Evolutionary conservation across 2,329 filamentous ascomycete species (phyloP).

Genomic region (Apiospora saccharicola): DNA sequence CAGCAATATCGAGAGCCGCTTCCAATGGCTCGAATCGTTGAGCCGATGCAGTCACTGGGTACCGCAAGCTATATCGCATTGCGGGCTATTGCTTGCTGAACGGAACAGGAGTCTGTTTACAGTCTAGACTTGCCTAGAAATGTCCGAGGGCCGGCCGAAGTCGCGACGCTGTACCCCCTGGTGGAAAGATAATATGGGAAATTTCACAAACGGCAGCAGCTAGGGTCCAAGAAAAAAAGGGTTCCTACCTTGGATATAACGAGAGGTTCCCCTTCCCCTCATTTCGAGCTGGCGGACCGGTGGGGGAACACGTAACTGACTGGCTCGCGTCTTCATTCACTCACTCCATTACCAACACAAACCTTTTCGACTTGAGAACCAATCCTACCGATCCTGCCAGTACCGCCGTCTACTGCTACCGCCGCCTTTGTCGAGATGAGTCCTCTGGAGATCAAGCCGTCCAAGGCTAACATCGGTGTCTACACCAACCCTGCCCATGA

Average conservation of each 20-base stretch:
- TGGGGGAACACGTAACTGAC: conserved; percentile 15
- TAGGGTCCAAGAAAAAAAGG: conserved; percentile 1
- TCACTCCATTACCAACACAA: not conserved
- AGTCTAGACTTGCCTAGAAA: conserved; percentile 16
- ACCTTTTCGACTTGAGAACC: not conserved
- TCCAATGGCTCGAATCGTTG: conserved; percentile 19
- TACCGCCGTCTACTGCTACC: not conserved
- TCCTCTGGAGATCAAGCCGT: conserved; percentile 44
- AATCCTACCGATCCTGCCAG: not conserved
- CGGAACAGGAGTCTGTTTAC: not conserved
- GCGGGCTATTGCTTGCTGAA: not conserved
- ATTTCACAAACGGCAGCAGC: conserved; percentile 19
- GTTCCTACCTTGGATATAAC: conserved; percentile 18
- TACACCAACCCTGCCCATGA: conserved; percentile 95
- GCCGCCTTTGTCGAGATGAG: conserved; percentile 24
- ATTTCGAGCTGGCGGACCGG: conserved; percentile 4
- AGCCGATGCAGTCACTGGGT: not conserved
- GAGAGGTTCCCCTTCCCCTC: conserved; percentile 20
- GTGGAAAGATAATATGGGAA: conserved; percentile 22
- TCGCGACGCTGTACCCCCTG: conserved; percentile 20
- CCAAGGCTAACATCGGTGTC: conserved; percentile 91
- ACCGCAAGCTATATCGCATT: not conserved
- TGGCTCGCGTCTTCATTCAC: conserved; percentile 8
- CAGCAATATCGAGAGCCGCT: conserved; percentile 12
- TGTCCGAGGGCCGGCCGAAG: conserved; percentile 22